These are phyloP conservation scores for Cyclostephanos tholiformis DNA, from an alignment of 108 stramenopile genomes.

Conservation along the genomic window DNA sequence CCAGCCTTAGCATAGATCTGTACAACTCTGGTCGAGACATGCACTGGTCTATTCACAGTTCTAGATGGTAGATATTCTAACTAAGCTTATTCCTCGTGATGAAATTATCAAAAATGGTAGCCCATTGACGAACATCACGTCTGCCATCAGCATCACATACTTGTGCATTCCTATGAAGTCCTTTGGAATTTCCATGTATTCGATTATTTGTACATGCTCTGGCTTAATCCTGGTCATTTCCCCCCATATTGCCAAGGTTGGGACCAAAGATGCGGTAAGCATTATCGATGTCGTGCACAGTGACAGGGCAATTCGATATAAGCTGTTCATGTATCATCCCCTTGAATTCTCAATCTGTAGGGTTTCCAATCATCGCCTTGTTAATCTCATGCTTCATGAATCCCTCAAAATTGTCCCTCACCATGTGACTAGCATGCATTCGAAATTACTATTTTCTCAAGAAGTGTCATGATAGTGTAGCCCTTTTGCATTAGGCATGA, in stretches of 20 bases:
- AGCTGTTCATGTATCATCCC: neutral
- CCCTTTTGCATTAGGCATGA: too few relatives aligned
- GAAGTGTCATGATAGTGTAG: too few relatives aligned
- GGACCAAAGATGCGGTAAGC: neutral
- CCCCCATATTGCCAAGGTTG: neutral
- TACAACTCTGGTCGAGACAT: too few relatives aligned
- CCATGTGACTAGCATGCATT: too few relatives aligned
- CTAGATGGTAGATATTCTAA: slow-evolving; percentile 16
- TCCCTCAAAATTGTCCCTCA: too few relatives aligned
- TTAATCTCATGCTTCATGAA: too few relatives aligned
- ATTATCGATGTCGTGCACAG: neutral
- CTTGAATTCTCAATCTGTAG: neutral
- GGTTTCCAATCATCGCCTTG: neutral
- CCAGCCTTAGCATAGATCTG: too few relatives aligned
- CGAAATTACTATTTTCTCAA: too few relatives aligned
- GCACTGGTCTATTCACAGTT: neutral
- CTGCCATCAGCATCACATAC: neutral
- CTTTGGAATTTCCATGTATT: slow-evolving; percentile 6
- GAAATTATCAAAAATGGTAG: slow-evolving; percentile 14
- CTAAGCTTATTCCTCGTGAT: slow-evolving; percentile 13
- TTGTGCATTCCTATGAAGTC: slow-evolving; percentile 6
- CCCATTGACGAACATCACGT: slow-evolving; percentile 32
- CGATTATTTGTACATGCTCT: too few relatives aligned
- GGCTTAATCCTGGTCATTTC: too few relatives aligned
- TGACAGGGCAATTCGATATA: neutral